phyloP scores from a whole-genome alignment of 2,329 filamentous ascomycete genomes.

The Aspergillus uvarum region DNA sequence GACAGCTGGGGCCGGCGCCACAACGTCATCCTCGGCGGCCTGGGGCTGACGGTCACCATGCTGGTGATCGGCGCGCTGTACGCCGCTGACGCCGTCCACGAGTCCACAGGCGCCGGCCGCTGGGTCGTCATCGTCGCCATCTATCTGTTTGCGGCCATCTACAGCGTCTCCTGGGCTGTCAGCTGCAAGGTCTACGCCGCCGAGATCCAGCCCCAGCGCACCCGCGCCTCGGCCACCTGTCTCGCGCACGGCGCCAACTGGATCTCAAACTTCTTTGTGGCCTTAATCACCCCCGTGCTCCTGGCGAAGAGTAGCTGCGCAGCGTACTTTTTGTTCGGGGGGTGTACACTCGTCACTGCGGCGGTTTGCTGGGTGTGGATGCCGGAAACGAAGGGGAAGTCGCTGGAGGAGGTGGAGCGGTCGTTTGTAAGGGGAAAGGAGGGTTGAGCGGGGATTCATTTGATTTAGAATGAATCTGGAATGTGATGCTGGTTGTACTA shows the following conservation, averaged over 20 bases:
- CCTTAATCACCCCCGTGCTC: conserved; percentile 47
- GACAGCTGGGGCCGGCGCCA: conserved; percentile 56
- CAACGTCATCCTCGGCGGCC: too few species aligned
- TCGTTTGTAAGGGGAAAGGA: too few species aligned
- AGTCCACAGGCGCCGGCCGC: conserved; percentile 26
- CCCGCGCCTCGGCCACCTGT: conserved; percentile 54
- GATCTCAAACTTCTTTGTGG: conserved; percentile 47
- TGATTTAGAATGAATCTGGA: too few species aligned
- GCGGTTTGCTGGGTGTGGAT: conserved; percentile 45
- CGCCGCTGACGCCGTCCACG: conserved; percentile 32
- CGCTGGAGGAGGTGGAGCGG: too few species aligned
- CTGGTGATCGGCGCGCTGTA: conserved; percentile 37
- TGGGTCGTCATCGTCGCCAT: conserved; percentile 31
- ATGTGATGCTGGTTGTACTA: too few species aligned
- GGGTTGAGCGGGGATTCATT: too few species aligned
- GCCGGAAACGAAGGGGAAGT: conserved; percentile 38
- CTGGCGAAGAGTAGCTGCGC: conserved; percentile 45
- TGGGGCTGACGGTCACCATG: conserved; percentile 25
- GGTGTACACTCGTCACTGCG: conserved; percentile 39
- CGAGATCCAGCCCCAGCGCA: conserved; percentile 59
- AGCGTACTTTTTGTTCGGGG: conserved; percentile 49
- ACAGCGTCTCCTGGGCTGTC: conserved; percentile 53
- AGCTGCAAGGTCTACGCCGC: conserved; percentile 57
- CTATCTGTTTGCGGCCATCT: conserved; percentile 29
- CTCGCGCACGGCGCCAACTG: conserved; percentile 54